Evolutionary conservation across 2,329 filamentous ascomycete genomes (phyloP).

Genomic region (Aspergillus versicolor): DNA sequence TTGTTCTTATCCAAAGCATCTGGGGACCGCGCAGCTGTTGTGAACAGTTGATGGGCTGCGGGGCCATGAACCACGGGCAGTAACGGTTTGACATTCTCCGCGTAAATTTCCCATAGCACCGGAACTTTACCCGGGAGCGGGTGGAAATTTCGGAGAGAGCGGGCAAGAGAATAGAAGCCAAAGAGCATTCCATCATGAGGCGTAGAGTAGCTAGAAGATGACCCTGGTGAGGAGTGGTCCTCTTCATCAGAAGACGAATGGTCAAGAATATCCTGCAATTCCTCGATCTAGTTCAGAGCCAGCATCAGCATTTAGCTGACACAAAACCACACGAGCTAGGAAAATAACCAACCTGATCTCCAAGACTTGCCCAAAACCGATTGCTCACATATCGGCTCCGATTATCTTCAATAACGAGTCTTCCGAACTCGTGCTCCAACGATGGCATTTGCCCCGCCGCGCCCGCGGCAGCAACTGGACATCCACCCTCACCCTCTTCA

Average conservation of each 20-base stretch:
- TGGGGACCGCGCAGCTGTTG: constrained; percentile 51
- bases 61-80: constrained; percentile 61
- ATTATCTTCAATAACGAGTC: constrained; percentile 60
- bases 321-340: background rate
- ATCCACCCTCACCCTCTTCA: constrained; percentile 5
- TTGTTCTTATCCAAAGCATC: constrained; percentile 52
- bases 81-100: constrained; percentile 62
- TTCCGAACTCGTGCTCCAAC: constrained; percentile 53
- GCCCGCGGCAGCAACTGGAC: constrained; percentile 9
- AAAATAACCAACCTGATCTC: constrained; percentile 52
- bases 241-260: constrained; percentile 58
- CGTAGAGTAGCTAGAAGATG: constrained; percentile 34
- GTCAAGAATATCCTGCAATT: constrained; percentile 61
- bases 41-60: constrained; percentile 51
- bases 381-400: constrained; percentile 63
- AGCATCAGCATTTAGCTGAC: constrained; percentile 5
- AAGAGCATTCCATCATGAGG: constrained; percentile 62
- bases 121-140: constrained; percentile 52
- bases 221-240: constrained; percentile 48
- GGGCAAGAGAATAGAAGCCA: constrained; percentile 57
- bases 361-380: constrained; percentile 60
- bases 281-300: constrained; percentile 50
- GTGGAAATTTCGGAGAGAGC: constrained; percentile 58
- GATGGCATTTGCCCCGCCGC: constrained; percentile 17
- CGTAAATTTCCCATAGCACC: constrained; percentile 58